A percentile compares a stretch with the other conserved stretches of the same genome.
Conservation (phyloP, 306 rosid species). For the Sphenostylis stenocarpa region DNA sequence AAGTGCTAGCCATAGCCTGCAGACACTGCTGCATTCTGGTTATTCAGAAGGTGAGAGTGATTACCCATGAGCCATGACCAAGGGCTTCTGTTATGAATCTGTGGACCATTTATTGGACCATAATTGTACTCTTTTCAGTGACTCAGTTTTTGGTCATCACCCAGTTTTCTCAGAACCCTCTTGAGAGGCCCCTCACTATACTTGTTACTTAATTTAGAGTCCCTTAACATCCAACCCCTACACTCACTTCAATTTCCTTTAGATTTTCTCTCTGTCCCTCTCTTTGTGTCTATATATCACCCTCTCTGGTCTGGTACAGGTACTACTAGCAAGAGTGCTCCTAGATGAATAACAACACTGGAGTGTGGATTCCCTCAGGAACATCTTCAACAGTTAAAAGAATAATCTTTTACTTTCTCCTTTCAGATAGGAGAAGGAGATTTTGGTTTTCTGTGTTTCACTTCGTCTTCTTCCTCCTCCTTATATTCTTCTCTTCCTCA, state of each 20-base stretch:
- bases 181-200: constrained; percentile 36
- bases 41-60: constrained; percentile 46
- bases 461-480: neutral
- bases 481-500: neutral
- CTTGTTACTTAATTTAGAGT: constrained; percentile 21
- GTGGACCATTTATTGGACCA: constrained; percentile 52
- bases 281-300: neutral
- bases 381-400: constrained; percentile 17
- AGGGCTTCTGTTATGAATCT: constrained; percentile 45
- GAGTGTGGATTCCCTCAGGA: constrained; percentile 11
- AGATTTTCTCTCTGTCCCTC: neutral
- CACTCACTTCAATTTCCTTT: neutral
- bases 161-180: constrained; percentile 25
- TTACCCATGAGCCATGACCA: constrained; percentile 37
- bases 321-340: neutral
- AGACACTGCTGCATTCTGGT: constrained; percentile 25
- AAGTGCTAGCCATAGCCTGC: neutral
- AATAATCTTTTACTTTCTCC: neutral
- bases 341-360: neutral
- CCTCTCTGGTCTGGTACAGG: neutral
- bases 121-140: constrained; percentile 28
- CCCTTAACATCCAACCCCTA: constrained; percentile 2
- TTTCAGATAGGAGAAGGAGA: neutral
- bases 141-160: constrained; percentile 6
- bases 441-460: neutral